Evolutionary conservation across 2,329 filamentous ascomycete genomes (phyloP).

Genomic region (Cercospora sp.): DNA sequence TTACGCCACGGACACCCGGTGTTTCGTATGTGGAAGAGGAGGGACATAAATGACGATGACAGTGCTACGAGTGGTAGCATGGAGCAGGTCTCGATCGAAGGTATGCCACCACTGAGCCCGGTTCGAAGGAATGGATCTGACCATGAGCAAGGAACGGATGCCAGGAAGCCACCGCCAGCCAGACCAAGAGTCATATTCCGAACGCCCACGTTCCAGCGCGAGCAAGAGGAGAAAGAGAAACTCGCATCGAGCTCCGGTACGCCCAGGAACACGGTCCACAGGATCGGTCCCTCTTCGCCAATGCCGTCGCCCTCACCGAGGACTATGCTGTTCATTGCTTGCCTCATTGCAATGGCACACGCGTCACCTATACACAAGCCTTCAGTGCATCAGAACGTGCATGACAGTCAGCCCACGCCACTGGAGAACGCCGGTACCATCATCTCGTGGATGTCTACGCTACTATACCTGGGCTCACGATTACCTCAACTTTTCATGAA

Average conservation of each 20-base stretch:
- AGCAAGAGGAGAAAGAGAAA: conserved; percentile 33
- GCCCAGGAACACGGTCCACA: conserved; percentile 33
- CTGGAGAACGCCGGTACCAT: conserved; percentile 52
- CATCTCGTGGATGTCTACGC: conserved; percentile 58
- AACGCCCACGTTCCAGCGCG: conserved; percentile 33
- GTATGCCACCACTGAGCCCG: conserved; percentile 28
- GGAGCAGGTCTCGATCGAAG: conserved; percentile 38
- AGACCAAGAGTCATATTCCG: conserved; percentile 36
- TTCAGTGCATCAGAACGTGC: neutral
- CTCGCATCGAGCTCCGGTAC: conserved; percentile 27
- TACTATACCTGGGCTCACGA: conserved; percentile 60
- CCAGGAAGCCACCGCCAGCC: conserved; percentile 16
- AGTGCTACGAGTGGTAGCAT: conserved; percentile 26
- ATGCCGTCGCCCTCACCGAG: conserved; percentile 50
- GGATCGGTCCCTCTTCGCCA: conserved; percentile 39
- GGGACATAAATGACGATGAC: conserved; percentile 18
- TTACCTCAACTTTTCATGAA: conserved; percentile 68
- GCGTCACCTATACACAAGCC: conserved; percentile 37
- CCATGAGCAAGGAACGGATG: conserved; percentile 17
- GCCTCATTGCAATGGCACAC: conserved; percentile 47
- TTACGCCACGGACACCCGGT: conserved; percentile 52
- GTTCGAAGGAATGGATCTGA: conserved; percentile 17
- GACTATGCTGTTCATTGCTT: conserved; percentile 49
- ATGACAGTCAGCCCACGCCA: conserved; percentile 32
- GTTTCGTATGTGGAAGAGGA: conserved; percentile 38